Evolutionary conservation across 441 rosid genomes (phyloP), one percentile per base, ranked within the genome.

Genomic region (Cnidoscolus chayamansa): DNA sequence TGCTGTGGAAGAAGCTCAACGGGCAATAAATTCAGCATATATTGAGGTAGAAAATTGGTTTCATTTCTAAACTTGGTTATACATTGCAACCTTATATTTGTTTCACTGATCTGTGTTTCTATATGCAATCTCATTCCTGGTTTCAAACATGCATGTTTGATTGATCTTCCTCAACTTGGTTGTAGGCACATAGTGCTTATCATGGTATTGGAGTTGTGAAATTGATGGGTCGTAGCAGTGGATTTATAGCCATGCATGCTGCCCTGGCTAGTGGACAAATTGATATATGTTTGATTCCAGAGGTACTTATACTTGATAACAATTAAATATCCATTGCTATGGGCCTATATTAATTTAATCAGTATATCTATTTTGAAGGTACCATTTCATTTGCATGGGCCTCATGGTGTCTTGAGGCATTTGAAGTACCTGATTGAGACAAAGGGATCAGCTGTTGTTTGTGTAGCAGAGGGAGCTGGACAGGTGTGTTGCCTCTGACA

Each of bases 381-480:
- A 72, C 93, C 94, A 53, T 92, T 90, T 70, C 76, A 81, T 82
- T 83, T 94, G 56, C 86, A 90, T 72, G 98, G 99, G 32, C 93
- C 97, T 77, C 84, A 86, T 85, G 98, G 99, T 68, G 92, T 92
- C 57, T 71, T 94, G 76, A 83, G 82, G 72, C 98, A 94, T 83
- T 84, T 94, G 76, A 90, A 88, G 77, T 90, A 90, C 81, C 85
- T 94, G 20, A 82, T 94, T 75, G 90, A 90, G 87, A 94, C 88
- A 65, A 94, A 94, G 84, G 97, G 98, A 75, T 92, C 98, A 0
- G 97, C 96, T 78, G 98, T 95, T 60, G 80, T 95, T 74, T 95
- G 98, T 80, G 91, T 92, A 66, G 99, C 96, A 37, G 99, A 95
- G 86, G 98, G 99, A 85, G 96, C 98, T 74, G 98, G 99, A 49